Evolutionary conservation across 805 yeast genomes (phyloP).

Genomic region (Pichia sporocuriosa): DNA sequence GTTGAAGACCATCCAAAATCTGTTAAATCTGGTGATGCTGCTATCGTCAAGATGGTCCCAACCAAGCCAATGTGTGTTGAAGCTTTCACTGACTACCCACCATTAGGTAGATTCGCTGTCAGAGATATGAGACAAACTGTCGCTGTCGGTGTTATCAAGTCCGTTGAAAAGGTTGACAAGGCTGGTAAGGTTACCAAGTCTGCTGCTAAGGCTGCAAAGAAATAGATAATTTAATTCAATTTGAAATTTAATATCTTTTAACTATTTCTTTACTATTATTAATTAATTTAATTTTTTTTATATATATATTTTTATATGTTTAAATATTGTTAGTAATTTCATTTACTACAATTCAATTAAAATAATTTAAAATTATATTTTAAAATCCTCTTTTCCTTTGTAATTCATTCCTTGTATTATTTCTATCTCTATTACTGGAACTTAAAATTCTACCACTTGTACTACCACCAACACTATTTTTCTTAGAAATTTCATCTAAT

Average conservation of each 20-base stretch:
- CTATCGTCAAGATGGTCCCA: constrained; percentile 84
- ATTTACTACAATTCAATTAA: constrained; percentile 5
- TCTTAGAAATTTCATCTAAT: too few relatives aligned
- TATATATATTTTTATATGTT: neutral
- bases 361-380: too few relatives aligned
- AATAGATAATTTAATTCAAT: constrained; percentile 39
- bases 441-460: too few relatives aligned
- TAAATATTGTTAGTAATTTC: constrained; percentile 3
- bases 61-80: constrained; percentile 93
- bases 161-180: constrained; percentile 77
- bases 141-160: constrained; percentile 98
- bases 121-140: constrained; percentile 99
- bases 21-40: constrained; percentile 95
- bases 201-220: constrained; percentile 78
- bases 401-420: too few relatives aligned
- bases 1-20: constrained; percentile 86
- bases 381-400: too few relatives aligned
- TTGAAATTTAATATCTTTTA: too few relatives aligned
- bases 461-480: too few relatives aligned
- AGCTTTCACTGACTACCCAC: constrained; percentile 91
- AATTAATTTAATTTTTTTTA: neutral
- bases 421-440: too few relatives aligned
- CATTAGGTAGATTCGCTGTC: constrained; percentile 96
- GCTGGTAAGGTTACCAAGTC: constrained; percentile 97
- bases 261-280: neutral